Evolutionary conservation across 768 basidiomycete species (phyloP), one percentile per base, ranked within the genome.

Genomic region (Thelephora ganbajun): DNA sequence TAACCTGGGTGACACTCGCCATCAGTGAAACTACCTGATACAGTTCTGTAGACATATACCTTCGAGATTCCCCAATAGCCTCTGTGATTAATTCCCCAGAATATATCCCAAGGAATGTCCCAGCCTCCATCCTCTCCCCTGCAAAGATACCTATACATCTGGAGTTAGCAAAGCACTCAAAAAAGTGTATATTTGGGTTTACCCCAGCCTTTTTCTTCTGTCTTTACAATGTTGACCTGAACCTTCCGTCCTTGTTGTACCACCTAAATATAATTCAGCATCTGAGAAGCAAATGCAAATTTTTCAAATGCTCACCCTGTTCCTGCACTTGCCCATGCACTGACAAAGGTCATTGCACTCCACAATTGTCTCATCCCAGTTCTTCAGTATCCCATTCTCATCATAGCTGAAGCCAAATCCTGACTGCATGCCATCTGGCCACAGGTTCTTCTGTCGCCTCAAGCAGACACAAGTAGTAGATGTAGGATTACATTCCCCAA

Each of bases 181-280:
- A 35, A 23, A 33, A 35, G 37, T 43, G 1, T 33, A 34, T 23
- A 39, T 14, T 11, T 35, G 18, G 14, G 61, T 71, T 45, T 55
- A 83, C 90, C 90, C 90, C 90, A 94, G 36, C 90, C 91, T 61
- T 91, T 93, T 37, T 75, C 59, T 35, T 59, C 52, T 0, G 91
- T 93, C 59, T 83, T 82, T 44, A 70, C 69, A 33, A 96, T 77
- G 30, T 70, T 68, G 11, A 92, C 68, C 0, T 67, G 62, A 48
- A 69, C 68, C 54, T 74, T 77, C 33, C 91, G 68, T 1, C 91
- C 92, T 49, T 77, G 72, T 56, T 92, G 90, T 11, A 89, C 83
- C 42, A 93, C 85, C 88, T 92, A 48, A 7, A 51, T 30, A 44
- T 11, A 13, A 13, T 1, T 6, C 1, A 33, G 11, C 5, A 45